A percentile compares a stretch with the other conserved stretches of the same genome.
Conservation (phyloP, 306 rosid species). For the Quercus variabilis region DNA sequence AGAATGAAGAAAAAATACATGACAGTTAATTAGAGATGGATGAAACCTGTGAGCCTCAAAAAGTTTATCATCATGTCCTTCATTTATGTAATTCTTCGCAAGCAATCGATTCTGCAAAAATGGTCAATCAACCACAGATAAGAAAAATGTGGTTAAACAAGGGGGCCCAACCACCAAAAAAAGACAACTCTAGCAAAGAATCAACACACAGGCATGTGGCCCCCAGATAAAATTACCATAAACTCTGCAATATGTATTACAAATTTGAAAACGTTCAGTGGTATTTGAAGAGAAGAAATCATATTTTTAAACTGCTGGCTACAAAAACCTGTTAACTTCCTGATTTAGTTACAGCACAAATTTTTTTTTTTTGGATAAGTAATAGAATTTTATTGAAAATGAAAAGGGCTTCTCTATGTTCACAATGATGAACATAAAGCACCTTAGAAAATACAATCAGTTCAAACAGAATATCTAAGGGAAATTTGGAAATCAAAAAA, state of each 20-base stretch:
- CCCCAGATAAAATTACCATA: background rate
- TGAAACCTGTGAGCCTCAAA: constrained; percentile 85
- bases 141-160: background rate
- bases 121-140: constrained; percentile 3
- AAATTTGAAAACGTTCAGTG: background rate
- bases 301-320: background rate
- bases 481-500: too few species aligned
- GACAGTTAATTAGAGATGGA: constrained; percentile 18
- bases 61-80: constrained; percentile 82
- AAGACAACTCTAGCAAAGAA: constrained; percentile 3
- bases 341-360: background rate
- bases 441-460: too few species aligned
- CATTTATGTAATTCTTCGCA: constrained; percentile 86
- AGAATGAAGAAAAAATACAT: constrained; percentile 1
- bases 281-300: background rate
- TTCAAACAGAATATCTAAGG: too few species aligned
- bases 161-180: background rate
- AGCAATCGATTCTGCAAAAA: constrained; percentile 82
- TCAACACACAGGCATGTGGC: background rate
- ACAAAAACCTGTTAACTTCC: background rate
- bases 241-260: background rate
- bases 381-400: too few species aligned
- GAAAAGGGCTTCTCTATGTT: too few species aligned
- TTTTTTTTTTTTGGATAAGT: too few species aligned
- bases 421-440: too few species aligned